These are phyloP conservation scores for Aquilaria yunnanensis DNA, from an alignment of 345 rosid species.

Conservation along the genomic window DNA sequence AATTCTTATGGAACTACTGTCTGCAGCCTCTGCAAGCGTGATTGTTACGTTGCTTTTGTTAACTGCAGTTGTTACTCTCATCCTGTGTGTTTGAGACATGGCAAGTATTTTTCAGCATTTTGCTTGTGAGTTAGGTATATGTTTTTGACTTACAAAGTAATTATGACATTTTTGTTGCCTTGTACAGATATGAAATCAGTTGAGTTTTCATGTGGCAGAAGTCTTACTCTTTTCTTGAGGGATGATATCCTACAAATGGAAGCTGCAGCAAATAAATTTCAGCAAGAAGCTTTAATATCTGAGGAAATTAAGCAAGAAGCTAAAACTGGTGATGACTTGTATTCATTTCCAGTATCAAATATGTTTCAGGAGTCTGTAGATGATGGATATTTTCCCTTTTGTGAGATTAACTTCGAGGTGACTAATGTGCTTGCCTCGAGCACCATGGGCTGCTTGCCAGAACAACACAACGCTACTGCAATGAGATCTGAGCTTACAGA, in stretches of 20 bases:
- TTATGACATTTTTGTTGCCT: slow-evolving; percentile 8
- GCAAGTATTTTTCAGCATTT: slow-evolving; percentile 30
- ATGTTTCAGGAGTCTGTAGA: slow-evolving; percentile 25
- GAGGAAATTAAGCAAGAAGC: slow-evolving; percentile 31
- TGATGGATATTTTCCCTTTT: slow-evolving; percentile 71
- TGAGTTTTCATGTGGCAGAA: slow-evolving; percentile 68
- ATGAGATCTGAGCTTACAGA: slow-evolving; percentile 17
- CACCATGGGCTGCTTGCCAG: slow-evolving; percentile 8
- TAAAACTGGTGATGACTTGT: slow-evolving; percentile 43
- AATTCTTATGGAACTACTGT: slow-evolving; percentile 59
- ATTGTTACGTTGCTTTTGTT: slow-evolving; percentile 79
- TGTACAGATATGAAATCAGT: slow-evolving; percentile 54
- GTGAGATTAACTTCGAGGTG: slow-evolving; percentile 42
- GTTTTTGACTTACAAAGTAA: slow-evolving; percentile 3
- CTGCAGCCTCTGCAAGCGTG: slow-evolving; percentile 90
- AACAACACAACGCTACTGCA: slow-evolving; percentile 16
- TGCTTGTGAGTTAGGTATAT: not conserved
- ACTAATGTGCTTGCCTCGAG: slow-evolving; percentile 10
- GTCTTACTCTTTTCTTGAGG: slow-evolving; percentile 61
- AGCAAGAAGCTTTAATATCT: slow-evolving; percentile 43
- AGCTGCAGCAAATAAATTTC: slow-evolving; percentile 78
- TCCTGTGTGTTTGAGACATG: slow-evolving; percentile 83
- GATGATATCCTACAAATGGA: slow-evolving; percentile 65
- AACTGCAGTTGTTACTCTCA: slow-evolving; percentile 64
- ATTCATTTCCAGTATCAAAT: slow-evolving; percentile 39